Evolutionary conservation across 805 yeast genomes (phyloP).

Genomic region (Cyberlindnera suaveolens): DNA sequence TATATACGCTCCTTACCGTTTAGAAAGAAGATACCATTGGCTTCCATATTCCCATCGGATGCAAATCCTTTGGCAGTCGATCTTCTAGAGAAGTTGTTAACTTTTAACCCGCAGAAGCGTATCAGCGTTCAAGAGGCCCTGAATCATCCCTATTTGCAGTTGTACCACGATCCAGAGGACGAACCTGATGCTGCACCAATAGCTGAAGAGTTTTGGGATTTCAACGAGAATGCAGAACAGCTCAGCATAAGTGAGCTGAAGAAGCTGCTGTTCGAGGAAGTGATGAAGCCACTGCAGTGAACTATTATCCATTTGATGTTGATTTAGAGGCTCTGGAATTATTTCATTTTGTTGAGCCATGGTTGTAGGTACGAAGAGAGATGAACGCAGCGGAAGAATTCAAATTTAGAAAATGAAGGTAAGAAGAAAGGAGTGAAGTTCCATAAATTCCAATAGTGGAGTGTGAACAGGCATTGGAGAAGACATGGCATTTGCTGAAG

Average conservation of each 20-base stretch:
- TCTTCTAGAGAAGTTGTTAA: constrained; percentile 59
- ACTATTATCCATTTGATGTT: too few relatives aligned
- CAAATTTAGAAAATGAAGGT: too few relatives aligned
- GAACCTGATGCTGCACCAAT: constrained; percentile 46
- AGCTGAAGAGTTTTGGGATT: constrained; percentile 35
- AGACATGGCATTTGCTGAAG: too few relatives aligned
- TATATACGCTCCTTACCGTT: constrained; percentile 65
- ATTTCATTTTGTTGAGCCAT: too few relatives aligned
- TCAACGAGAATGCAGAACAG: constrained; percentile 50
- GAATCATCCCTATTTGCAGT: constrained; percentile 61
- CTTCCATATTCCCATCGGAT: constrained; percentile 41
- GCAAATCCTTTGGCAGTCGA: constrained; percentile 47
- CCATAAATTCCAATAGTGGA: too few relatives aligned
- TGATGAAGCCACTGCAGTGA: constrained; percentile 43
- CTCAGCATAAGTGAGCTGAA: constrained; percentile 69
- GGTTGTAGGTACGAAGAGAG: too few relatives aligned
- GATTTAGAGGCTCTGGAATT: too few relatives aligned
- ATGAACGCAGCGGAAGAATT: too few relatives aligned
- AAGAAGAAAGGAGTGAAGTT: too few relatives aligned
- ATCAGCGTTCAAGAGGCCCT: constrained; percentile 71
- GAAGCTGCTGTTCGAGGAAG: constrained; percentile 71
- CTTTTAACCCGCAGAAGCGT: constrained; percentile 70
- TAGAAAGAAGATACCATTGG: constrained; percentile 49
- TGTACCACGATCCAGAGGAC: constrained; percentile 67
- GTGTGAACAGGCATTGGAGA: too few relatives aligned